Evolutionary conservation across 2,329 filamentous ascomycete genomes (phyloP).

Genomic region (Colletotrichum sp.): DNA sequence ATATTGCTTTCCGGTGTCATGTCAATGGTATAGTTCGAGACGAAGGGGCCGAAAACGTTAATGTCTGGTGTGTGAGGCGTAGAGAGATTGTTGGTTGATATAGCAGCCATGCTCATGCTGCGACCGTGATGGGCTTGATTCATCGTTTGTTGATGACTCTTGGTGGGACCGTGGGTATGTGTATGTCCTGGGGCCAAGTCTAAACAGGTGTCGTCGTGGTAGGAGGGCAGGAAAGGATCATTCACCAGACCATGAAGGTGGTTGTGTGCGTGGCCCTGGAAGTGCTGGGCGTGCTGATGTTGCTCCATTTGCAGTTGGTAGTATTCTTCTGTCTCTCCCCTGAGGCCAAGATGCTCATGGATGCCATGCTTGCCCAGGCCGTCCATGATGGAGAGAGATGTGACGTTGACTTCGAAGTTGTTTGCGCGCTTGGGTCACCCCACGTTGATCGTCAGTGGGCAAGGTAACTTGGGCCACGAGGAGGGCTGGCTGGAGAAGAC

Average conservation of each 20-base stretch:
- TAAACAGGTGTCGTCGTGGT: slow-evolving; percentile 37
- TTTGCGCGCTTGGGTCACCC: neutral
- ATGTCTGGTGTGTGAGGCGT: neutral
- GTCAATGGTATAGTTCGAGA: neutral
- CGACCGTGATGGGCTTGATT: slow-evolving; percentile 3
- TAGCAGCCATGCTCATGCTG: slow-evolving; percentile 1
- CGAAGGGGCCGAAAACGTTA: neutral
- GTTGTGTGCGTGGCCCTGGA: neutral
- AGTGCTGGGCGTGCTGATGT: neutral
- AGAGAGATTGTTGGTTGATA: neutral
- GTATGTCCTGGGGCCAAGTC: slow-evolving; percentile 21
- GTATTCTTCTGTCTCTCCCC: neutral
- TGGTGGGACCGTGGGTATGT: neutral
- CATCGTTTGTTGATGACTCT: neutral
- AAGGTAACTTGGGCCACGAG: neutral
- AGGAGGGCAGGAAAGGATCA: neutral
- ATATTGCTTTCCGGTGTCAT: neutral
- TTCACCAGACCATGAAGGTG: neutral
- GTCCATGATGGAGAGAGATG: slow-evolving; percentile 24
- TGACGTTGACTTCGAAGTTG: neutral
- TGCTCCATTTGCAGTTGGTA: neutral
- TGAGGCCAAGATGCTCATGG: neutral
- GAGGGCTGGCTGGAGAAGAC: neutral
- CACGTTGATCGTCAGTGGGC: neutral
- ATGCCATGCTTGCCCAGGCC: slow-evolving; percentile 14